Evolutionary conservation across 176 grass and related monocot species (phyloP), one percentile per base, ranked within the genome.

Genomic region (Paspalum notatum): DNA sequence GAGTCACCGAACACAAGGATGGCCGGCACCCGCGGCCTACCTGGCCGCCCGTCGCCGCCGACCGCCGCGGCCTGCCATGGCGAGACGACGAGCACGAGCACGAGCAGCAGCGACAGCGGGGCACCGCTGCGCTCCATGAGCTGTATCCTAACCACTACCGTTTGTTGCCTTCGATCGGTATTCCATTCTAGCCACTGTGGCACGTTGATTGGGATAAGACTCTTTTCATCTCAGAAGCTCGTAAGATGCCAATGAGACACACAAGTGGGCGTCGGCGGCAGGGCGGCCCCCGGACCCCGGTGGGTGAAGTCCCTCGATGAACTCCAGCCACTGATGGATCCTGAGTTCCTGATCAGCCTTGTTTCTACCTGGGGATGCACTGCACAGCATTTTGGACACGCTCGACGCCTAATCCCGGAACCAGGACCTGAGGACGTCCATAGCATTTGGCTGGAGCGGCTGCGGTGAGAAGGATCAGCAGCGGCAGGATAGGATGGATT

Each of bases 1-100:
- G 90, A 92, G 90, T 92, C 86, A 60, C 90, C 90, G 59, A 92
- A 92, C 72, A 74, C 90, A 53, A 86, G 46, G 64, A 92, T 20
- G 62, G 74, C 90, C 42, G 90, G 86, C 66, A 89, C 83, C 64
- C 43, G 45, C 42, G 86, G 82, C 71, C 71, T 62, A 12, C 58
- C 9, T 12, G n/a, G 6, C 2, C 45, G 38, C 20, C 32, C 44
- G 12, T 8, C 52, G 0, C 1, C 51, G 5, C 26, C 52, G 17
- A n/a, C 24, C 18, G 18, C 21, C 44, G 53, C 43, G 21, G 7
- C 66, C 46, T 63, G 66, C 75, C 66, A 79, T 17, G 83, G 13
- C 65, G 45, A 85, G 15, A 45, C 11, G 8, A 24, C 42, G 26
- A 76, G 62, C 16, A 71, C 40, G 65, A 45, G 40, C 16, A 10